These are phyloP conservation scores for Biscogniauxia mediterranea DNA, from an alignment of 2,329 filamentous ascomycete genomes.

Conservation along the genomic window DNA sequence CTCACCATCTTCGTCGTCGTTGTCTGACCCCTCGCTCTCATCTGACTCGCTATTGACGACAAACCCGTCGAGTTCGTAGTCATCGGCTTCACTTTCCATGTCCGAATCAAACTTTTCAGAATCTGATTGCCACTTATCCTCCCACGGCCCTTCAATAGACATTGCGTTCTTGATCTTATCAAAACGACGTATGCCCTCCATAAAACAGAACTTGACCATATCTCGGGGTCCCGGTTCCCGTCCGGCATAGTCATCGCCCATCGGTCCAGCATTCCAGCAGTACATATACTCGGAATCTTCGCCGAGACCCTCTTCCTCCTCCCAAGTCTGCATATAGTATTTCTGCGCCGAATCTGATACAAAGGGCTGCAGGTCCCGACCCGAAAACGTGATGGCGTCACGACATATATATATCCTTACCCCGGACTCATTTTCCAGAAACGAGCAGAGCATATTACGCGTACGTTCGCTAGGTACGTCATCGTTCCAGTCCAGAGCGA, in stretches of 20 bases:
- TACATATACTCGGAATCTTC: slow-evolving; percentile 24
- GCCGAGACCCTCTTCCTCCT: slow-evolving; percentile 18
- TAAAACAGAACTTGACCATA: slow-evolving; percentile 19
- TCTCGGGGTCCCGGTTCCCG: slow-evolving; percentile 4
- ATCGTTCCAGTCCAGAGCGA: not conserved
- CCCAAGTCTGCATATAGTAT: slow-evolving; percentile 20
- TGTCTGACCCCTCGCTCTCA: slow-evolving; percentile 5
- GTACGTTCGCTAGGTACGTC: not conserved
- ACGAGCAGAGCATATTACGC: too few species aligned
- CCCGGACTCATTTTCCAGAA: not conserved
- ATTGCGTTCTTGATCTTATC: slow-evolving; percentile 5
- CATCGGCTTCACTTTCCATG: slow-evolving; percentile 8
- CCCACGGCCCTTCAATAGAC: not conserved
- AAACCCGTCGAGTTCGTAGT: slow-evolving; percentile 27
- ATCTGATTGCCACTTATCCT: slow-evolving; percentile 4
- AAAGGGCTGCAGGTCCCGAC: slow-evolving; percentile 24
- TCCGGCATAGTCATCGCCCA: slow-evolving; percentile 11
- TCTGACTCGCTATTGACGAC: slow-evolving; percentile 12
- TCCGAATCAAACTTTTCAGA: slow-evolving; percentile 9
- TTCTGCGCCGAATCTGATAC: slow-evolving; percentile 15
- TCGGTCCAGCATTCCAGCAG: slow-evolving; percentile 29
- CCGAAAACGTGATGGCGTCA: not conserved
- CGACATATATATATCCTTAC: slow-evolving; percentile 17
- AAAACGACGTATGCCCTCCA: slow-evolving; percentile 8
- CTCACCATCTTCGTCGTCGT: slow-evolving; percentile 2